Evolutionary conservation across 129 eudicot species (phyloP), one percentile per base, ranked within the genome.

Genomic region (Arctium lappa): DNA sequence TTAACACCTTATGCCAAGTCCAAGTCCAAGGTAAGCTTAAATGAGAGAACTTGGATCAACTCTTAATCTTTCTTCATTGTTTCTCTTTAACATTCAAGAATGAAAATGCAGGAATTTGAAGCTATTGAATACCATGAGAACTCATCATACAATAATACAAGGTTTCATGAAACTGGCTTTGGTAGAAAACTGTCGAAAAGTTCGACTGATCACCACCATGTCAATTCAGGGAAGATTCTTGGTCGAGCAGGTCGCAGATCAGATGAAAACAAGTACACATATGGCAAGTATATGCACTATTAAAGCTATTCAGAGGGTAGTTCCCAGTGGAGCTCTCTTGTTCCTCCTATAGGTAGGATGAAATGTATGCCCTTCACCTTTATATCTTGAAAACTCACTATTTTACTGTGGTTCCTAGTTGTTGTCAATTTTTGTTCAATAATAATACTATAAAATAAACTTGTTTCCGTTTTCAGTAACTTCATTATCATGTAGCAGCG

Each of bases 1-100:
- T 93, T 94, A 82, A 94, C 98, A 73, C 98, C 98, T 73, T 87
- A 87, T 68, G 85, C 91, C 77, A 92, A 81, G 74, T 78, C 91
- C 69, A 94, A 87, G 83, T 90, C 94, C 18, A 90, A 92, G 94
- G 98, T 94, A 81, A 37, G 8, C 44, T 10, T 38, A 9, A 60
- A 72, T 22, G 2, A 76, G n/a, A 42, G 34, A 33, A 29, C 34
- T 80, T 73, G n/a, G 74, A 46, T 81, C 15, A 66, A 2, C 18
- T 44, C 31, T 5, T 73, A 5, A 31, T 18, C 69, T 60, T 12
- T 11, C 42, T 83, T 53, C 11, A 16, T 15, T 63, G 30, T 69
- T 34, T 22, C 70, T 63, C 9, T 33, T 38, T 38, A 75, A 84
- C 42, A 73, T 72, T 37, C 22, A 18, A 68, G 76, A 37, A 40